Evolutionary conservation across 805 yeast genomes (phyloP).

Genomic region (baker's yeast (Saccharomyces cerevisiae)): DNA sequence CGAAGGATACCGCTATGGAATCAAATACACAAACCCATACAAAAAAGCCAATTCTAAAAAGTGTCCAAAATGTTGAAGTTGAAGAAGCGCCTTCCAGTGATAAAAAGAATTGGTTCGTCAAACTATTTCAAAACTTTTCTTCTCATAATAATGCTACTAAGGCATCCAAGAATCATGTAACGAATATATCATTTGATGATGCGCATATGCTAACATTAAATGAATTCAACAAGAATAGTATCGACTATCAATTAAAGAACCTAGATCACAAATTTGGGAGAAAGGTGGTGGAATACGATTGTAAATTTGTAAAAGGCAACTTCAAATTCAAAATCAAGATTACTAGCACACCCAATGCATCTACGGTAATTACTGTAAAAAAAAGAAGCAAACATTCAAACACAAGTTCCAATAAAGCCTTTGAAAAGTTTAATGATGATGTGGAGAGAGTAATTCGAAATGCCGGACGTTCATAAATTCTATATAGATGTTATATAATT

Average conservation of each 20-base stretch:
- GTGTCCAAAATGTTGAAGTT: not conserved
- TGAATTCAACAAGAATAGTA: conserved; percentile 22
- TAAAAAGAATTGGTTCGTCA: conserved; percentile 22
- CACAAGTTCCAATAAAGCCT: conserved; percentile 9
- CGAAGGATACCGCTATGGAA: not conserved
- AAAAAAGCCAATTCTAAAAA: not conserved
- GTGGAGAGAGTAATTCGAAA: conserved; percentile 15
- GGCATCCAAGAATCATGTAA: conserved; percentile 15
- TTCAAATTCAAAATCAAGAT: conserved; percentile 24
- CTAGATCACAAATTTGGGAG: conserved; percentile 12
- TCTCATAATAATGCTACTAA: conserved; percentile 4
- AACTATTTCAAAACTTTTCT: conserved; percentile 17
- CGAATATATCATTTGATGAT: conserved; percentile 24
- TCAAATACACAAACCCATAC: not conserved
- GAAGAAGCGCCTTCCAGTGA: not conserved
- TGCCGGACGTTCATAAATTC: not conserved
- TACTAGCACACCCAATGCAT: not conserved
- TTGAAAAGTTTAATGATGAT: conserved; percentile 18
- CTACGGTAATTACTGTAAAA: conserved; percentile 15
- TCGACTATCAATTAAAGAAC: conserved; percentile 19
- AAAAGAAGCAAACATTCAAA: conserved; percentile 13
- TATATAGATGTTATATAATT: not conserved
- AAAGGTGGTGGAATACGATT: conserved; percentile 24
- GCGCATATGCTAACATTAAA: conserved; percentile 21
- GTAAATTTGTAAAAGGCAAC: conserved; percentile 22